Base-by-base conservation (phyloP, 345 rosid genomes). In the Dimocarpus longan region DNA sequence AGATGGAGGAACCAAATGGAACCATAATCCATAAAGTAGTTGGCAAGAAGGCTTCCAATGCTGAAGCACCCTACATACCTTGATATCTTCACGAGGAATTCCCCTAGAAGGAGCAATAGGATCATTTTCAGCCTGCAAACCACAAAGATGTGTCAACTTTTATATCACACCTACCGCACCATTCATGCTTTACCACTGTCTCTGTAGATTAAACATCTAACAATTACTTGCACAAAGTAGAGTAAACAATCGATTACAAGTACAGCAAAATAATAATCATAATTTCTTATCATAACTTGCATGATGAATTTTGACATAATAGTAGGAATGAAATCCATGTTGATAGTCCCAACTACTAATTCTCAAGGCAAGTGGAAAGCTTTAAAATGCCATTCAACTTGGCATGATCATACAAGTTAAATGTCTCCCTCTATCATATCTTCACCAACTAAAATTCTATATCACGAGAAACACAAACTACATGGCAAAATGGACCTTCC, bases 21-120 rank as follows among this genome's bases (percentile, higher is more conserved):
- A 43, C 28, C 22, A 42, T 42, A 22, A 21, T 68, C 70, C 70
- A 18, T 37, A 11, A 66, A 18, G 59, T 10, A 39, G 70, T 37
- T 13, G 46, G 21, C 39, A 15, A 10, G 37, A 10, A 28, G 28
- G 16, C 64, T 71, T 71, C 15, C 12, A 50, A 52, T 18, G 37
- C 24, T 60, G 19, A 43, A 73, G 56, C 63, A n/a, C 40, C 42
- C 68, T 48, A 74, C 73, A 50, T 82, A 95, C 98, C 93, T 87
- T 84, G 71, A 95, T 93, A 83, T 91, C 99, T 64, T 90, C 88
- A n/a, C 87, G 88, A 57, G 97, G 98, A 82, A 92, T 95, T 75
- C 88, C 98, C 77, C 97, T 82, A 39, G 89, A 83, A 37, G 99
- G 97, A 77, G 99, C 98, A 81, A 93, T 93, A 19, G 96, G 98